phyloP scores from a whole-genome alignment of 352 stramenopile species.

The Pythium vanterpoolii region DNA sequence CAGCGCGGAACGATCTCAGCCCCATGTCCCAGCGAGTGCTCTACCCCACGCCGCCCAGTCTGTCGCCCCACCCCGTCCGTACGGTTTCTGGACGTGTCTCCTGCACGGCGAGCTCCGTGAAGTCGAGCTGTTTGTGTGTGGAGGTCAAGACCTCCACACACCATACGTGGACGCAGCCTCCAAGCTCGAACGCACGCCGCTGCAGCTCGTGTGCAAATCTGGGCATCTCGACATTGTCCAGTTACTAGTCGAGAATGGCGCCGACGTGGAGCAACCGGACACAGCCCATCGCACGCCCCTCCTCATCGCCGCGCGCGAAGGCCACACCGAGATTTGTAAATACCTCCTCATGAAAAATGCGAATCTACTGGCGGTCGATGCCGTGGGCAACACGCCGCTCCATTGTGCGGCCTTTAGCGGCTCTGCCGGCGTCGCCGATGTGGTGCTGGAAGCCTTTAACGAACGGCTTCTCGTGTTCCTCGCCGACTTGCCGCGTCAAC shows the following conservation, averaged over 20 bases:
- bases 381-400: slow-evolving; percentile 62
- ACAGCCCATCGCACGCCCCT: slow-evolving; percentile 54
- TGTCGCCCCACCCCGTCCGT: slow-evolving; percentile 13
- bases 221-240: slow-evolving; percentile 37
- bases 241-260: slow-evolving; percentile 48
- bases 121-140: slow-evolving; percentile 63
- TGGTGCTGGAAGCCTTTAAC: slow-evolving; percentile 49
- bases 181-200: slow-evolving; percentile 34
- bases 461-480: slow-evolving; percentile 46
- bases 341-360: slow-evolving; percentile 41
- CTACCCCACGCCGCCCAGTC: slow-evolving; percentile 8
- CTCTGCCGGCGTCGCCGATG: slow-evolving; percentile 30
- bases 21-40: background rate
- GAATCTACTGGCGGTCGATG: slow-evolving; percentile 48
- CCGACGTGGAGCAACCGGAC: slow-evolving; percentile 42
- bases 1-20: slow-evolving; percentile 2
- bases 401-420: slow-evolving; percentile 67
- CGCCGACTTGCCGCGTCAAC: slow-evolving; percentile 30
- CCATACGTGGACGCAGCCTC: slow-evolving; percentile 28
- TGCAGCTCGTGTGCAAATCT: slow-evolving; percentile 56
- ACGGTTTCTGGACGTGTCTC: slow-evolving; percentile 47
- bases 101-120: slow-evolving; percentile 39
- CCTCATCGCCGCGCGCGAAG: slow-evolving; percentile 52
- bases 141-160: slow-evolving; percentile 57
- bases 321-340: slow-evolving; percentile 44